phyloP scores from a whole-genome alignment of 495 filamentous ascomycete genomes.

The Aspergillus hancockii region DNA sequence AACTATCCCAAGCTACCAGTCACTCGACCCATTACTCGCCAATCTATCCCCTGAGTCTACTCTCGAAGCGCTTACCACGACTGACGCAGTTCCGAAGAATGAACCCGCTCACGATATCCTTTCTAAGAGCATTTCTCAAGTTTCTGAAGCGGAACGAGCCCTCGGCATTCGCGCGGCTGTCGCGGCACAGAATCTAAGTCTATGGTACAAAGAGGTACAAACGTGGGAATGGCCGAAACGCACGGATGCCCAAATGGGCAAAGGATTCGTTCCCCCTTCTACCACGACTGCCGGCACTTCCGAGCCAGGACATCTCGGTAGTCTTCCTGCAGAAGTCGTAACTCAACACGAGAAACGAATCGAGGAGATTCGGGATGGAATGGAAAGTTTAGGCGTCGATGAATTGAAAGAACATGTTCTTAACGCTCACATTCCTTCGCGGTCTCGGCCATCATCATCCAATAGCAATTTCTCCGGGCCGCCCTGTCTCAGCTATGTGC shows the following conservation, averaged over 20 bases:
- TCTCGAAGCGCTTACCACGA: slow-evolving; percentile 53
- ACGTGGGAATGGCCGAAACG: slow-evolving; percentile 71
- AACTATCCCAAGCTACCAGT: slow-evolving; percentile 30
- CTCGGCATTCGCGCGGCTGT: slow-evolving; percentile 74
- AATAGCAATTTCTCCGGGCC: slow-evolving; percentile 54
- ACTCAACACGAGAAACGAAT: slow-evolving; percentile 69
- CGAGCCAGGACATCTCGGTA: slow-evolving; percentile 63
- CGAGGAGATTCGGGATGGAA: slow-evolving; percentile 72
- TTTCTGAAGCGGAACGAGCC: slow-evolving; percentile 65
- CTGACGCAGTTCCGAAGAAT: slow-evolving; percentile 55
- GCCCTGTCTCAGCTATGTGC: slow-evolving; percentile 54
- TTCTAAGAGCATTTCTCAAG: slow-evolving; percentile 65
- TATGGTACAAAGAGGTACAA: slow-evolving; percentile 77
- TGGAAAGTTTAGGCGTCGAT: slow-evolving; percentile 82
- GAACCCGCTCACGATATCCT: slow-evolving; percentile 52
- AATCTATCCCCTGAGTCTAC: slow-evolving; percentile 58
- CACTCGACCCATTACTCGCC: slow-evolving; percentile 52
- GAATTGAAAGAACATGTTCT: slow-evolving; percentile 89
- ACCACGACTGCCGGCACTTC: slow-evolving; percentile 14
- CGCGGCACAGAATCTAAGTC: slow-evolving; percentile 69
- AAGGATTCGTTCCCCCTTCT: slow-evolving; percentile 57
- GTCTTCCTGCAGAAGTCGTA: slow-evolving; percentile 62
- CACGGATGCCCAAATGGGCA: slow-evolving; percentile 37
- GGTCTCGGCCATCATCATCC: slow-evolving; percentile 55
- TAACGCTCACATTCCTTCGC: slow-evolving; percentile 66